A percentile compares a stretch with the other conserved stretches of the same genome.
These are phyloP conservation scores for Penicillium thymicola DNA, from an alignment of 2,329 filamentous ascomycete species.

Conservation along the genomic window DNA sequence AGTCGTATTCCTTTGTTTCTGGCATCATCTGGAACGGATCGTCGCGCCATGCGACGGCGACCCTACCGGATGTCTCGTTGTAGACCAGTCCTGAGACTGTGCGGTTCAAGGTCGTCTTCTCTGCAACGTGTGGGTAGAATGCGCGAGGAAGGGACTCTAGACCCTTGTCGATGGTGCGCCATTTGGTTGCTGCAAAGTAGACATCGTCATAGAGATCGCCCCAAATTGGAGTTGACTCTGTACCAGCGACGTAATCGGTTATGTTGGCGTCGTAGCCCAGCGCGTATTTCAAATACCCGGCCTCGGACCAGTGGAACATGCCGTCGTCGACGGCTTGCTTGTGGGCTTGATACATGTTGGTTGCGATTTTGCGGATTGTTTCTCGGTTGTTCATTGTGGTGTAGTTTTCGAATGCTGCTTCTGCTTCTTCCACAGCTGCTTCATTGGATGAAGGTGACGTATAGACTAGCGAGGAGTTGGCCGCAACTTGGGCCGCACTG, in stretches of 20 bases:
- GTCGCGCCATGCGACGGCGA: slow-evolving; percentile 57
- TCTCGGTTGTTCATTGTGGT: slow-evolving; percentile 23
- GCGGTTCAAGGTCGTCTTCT: slow-evolving; percentile 55
- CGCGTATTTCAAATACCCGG: slow-evolving; percentile 59
- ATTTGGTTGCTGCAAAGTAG: slow-evolving; percentile 59
- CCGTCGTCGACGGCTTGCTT: slow-evolving; percentile 53
- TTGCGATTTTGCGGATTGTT: slow-evolving; percentile 31
- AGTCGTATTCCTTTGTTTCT: slow-evolving; percentile 58
- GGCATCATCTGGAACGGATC: slow-evolving; percentile 39
- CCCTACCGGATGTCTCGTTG: slow-evolving; percentile 49
- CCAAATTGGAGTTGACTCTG: slow-evolving; percentile 47
- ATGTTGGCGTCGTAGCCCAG: slow-evolving; percentile 54
- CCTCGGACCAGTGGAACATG: slow-evolving; percentile 64
- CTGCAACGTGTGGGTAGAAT: slow-evolving; percentile 60
- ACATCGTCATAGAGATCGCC: slow-evolving; percentile 54
- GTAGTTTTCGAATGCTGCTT: slow-evolving; percentile 39
- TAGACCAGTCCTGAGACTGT: slow-evolving; percentile 58
- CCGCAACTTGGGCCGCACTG: slow-evolving; percentile 48
- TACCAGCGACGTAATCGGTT: slow-evolving; percentile 52
- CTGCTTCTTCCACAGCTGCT: slow-evolving; percentile 37
- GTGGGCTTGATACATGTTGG: slow-evolving; percentile 49
- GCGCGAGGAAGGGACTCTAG: slow-evolving; percentile 58
- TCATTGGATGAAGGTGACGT: slow-evolving; percentile 33
- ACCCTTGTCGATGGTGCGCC: slow-evolving; percentile 64
- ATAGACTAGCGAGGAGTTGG: slow-evolving; percentile 43